Conservation (phyloP, 495 filamentous ascomycete genomes). For the Geopyxis carbonaria region DNA sequence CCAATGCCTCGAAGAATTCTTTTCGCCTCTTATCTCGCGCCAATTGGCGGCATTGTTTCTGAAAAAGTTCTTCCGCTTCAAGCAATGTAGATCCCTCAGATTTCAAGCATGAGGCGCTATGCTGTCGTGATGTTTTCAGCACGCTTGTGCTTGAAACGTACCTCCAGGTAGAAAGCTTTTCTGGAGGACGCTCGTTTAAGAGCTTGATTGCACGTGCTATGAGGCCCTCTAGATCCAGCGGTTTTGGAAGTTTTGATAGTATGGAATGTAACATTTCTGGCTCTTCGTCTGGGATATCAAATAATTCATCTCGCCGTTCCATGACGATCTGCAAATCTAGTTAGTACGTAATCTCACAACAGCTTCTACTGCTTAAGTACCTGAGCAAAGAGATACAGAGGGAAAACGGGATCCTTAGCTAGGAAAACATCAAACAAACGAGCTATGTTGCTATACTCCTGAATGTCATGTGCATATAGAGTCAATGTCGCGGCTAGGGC, state of each 20-base stretch:
- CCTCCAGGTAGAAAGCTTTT: conserved; percentile 53
- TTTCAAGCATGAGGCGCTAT: neutral
- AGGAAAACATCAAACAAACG: conserved; percentile 83
- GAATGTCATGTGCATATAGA: conserved; percentile 88
- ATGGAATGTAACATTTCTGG: conserved; percentile 86
- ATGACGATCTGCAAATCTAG: conserved; percentile 61
- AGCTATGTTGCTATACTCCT: conserved; percentile 71
- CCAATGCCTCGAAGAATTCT: neutral
- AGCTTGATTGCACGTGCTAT: conserved; percentile 47
- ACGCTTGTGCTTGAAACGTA: neutral
- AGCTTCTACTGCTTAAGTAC: too few relatives aligned
- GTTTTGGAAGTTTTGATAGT: conserved; percentile 69
- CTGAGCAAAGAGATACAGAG: conserved; percentile 74
- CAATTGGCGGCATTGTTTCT: neutral
- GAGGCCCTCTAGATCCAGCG: conserved; percentile 66
- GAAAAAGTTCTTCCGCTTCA: neutral
- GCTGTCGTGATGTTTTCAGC: neutral
- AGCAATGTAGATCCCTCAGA: neutral
- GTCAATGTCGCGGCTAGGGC: conserved; percentile 80
- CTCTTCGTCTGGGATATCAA: conserved; percentile 67
- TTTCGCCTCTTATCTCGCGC: neutral
- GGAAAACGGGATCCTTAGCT: conserved; percentile 66
- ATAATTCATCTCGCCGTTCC: conserved; percentile 57
- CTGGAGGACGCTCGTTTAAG: conserved; percentile 52
- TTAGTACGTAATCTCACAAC: too few relatives aligned